Base-by-base conservation (phyloP, 2,329 filamentous ascomycete genomes). In the Sarocladium kiliense region DNA sequence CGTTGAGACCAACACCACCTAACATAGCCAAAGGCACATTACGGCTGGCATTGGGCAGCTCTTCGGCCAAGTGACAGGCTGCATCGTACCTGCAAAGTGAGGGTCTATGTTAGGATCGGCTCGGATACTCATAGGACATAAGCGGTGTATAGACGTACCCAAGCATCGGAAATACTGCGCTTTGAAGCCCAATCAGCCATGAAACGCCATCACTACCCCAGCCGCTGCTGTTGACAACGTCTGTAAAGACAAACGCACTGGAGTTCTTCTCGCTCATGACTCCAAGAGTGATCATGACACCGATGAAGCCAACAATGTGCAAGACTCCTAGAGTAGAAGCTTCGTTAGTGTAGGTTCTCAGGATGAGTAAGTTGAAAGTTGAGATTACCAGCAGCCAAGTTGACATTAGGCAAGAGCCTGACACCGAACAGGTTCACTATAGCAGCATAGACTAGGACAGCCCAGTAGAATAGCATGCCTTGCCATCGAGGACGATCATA, bases 381-480 rank as follows among this genome's bases (percentile, higher is more conserved):
- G 21, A 3, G 55, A 51, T 42, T 1, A 65, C 54, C 58, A 0
- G 61, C 64, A 3, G 62, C 19, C 0, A 63, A 37, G 30, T 75
- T 76, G 1, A 67, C 64, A 0, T 67, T 65, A 0, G 74, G 73
- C 2, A 76, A 60, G 0, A 70, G 53, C 23, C 59, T 68, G 0
- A 66, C 64, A 0, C 73, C 74, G 66, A 67, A 77, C 6, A 77
- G 71, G 21, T 78, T 78, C 27, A 76, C 55, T 0, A 60, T 59
- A 4, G 69, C 58, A 0, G 67, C 66, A 47, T 74, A 77, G 0
- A 65, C 26, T 5, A 77, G 57, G 0, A 77, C 59, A 1, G 71
- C 66, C 74, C 75, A 77, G 59, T 77, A 77, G 42, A 79, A 71
- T 0, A 79, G 58, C 67, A 77, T 73, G 0, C 74, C 75, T 19